phyloP scores from a whole-genome alignment of 2,329 filamentous ascomycete genomes.

The Cladosporium sp. region DNA sequence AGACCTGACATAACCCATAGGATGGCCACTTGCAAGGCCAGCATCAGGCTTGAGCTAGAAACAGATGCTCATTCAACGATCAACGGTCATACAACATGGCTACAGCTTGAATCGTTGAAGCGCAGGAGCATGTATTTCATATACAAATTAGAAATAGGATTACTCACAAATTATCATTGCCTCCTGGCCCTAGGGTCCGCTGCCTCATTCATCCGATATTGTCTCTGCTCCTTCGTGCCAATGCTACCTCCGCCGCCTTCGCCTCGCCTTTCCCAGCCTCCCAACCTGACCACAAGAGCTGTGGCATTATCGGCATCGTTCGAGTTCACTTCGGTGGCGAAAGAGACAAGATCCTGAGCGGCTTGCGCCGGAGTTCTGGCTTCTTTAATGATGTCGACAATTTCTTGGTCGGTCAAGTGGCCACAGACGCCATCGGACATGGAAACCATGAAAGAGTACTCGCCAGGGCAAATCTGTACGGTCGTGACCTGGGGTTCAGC shows the following conservation, averaged over 20 bases:
- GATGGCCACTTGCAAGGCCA: not conserved
- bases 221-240: constrained; percentile 87
- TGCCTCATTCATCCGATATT: constrained; percentile 78
- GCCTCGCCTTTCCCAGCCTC: constrained; percentile 66
- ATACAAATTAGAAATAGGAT: not conserved
- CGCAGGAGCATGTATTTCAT: not conserved
- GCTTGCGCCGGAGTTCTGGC: constrained; percentile 86
- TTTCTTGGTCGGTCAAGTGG: constrained; percentile 85
- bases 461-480: constrained; percentile 75
- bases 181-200: constrained; percentile 74
- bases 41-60: not conserved
- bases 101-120: not conserved
- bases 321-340: constrained; percentile 80
- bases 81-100: not conserved
- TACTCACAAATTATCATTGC: constrained; percentile 26
- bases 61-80: not conserved
- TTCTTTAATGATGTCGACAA: constrained; percentile 94
- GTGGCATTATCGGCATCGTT: constrained; percentile 64
- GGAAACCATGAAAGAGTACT: constrained; percentile 87
- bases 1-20: not conserved
- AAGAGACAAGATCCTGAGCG: constrained; percentile 74
- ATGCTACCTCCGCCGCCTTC: constrained; percentile 88
- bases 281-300: constrained; percentile 61
- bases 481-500: constrained; percentile 88
- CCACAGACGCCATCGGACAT: constrained; percentile 88